Percentiles rank a stretch among this genome's conserved stretches.
Evolutionary conservation across 1,284 basidiomycete species (phyloP).

Genomic region (Tilletia caries): DNA sequence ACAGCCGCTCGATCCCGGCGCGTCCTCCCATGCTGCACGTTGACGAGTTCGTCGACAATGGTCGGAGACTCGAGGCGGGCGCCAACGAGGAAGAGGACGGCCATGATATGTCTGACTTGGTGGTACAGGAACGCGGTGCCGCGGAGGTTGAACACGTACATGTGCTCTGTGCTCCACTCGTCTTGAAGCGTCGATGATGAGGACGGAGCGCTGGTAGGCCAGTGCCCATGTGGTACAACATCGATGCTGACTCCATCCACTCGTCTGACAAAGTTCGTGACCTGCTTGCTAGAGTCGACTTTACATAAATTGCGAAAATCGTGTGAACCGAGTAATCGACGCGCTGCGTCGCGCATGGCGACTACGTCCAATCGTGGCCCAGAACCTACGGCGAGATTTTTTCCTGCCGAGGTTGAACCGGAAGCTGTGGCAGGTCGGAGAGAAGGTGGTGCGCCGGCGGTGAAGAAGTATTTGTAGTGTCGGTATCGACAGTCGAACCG

Average conservation of each 20-base stretch:
- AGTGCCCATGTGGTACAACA: constrained; percentile 30
- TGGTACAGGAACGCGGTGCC: constrained; percentile 93
- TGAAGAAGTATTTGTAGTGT: constrained; percentile 95
- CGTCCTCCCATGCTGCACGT: constrained; percentile 58
- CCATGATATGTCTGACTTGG: constrained; percentile 95
- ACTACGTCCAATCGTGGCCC: constrained; percentile 33
- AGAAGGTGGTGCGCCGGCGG: constrained; percentile 31
- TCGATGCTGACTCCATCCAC: constrained; percentile 68
- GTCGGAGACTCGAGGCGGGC: constrained; percentile 71
- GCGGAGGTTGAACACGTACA: constrained; percentile 76
- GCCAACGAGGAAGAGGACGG: constrained; percentile 84
- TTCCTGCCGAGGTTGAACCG: neutral
- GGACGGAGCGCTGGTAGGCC: constrained; percentile 25
- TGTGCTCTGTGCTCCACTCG: constrained; percentile 25
- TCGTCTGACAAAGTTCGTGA: constrained; percentile 69
- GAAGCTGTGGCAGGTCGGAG: constrained; percentile 23
- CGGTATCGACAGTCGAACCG: constrained; percentile 80
- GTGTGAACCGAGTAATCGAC: constrained; percentile 76
- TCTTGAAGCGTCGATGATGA: neutral
- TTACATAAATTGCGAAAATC: constrained; percentile 96
- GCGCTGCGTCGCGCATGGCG: constrained; percentile 75
- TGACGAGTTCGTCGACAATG: constrained; percentile 72
- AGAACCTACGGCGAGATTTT: neutral
- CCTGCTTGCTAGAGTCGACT: constrained; percentile 89
- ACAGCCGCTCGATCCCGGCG: constrained; percentile 17